These are phyloP conservation scores for Diaporthe helianthi DNA, from an alignment of 2,329 filamentous ascomycete species.

Conservation along the genomic window DNA sequence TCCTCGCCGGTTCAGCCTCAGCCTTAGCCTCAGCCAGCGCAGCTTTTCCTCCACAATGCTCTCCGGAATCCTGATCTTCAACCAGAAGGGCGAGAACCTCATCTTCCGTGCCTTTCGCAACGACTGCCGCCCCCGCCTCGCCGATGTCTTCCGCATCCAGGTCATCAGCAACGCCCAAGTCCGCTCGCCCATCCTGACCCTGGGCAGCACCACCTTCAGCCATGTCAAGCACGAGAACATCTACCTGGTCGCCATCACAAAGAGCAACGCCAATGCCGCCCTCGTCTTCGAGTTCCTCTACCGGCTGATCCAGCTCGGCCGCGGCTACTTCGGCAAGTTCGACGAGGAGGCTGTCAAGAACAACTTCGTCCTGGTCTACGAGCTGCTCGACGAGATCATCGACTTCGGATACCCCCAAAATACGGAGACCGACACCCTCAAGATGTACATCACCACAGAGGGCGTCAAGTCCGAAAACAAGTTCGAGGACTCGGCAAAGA, in stretches of 20 bases:
- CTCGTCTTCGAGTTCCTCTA: slow-evolving; percentile 98
- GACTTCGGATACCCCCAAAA: slow-evolving; percentile 99
- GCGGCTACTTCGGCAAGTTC: slow-evolving; percentile 98
- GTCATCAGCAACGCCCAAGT: slow-evolving; percentile 99
- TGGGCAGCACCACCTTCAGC: slow-evolving; percentile 97
- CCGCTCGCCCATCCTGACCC: slow-evolving; percentile 93
- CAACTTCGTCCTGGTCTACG: slow-evolving; percentile 98
- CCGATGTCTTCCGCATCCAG: slow-evolving; percentile 99
- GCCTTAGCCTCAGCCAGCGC: background rate
- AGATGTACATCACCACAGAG: slow-evolving; percentile 99
- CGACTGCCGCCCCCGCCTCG: slow-evolving; percentile 95
- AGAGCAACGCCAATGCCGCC: slow-evolving; percentile 98
- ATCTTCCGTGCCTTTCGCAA: slow-evolving; percentile 99
- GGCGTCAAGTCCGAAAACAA: slow-evolving; percentile 91
- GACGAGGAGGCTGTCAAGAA: slow-evolving; percentile 99
- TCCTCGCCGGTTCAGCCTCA: background rate
- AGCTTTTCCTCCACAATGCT: slow-evolving; percentile 67
- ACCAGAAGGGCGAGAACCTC: slow-evolving; percentile 99
- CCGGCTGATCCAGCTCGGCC: slow-evolving; percentile 85
- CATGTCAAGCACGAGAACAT: slow-evolving; percentile 99
- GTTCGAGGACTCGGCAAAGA: slow-evolving; percentile 93
- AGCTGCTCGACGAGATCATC: slow-evolving; percentile 96
- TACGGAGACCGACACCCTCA: slow-evolving; percentile 96
- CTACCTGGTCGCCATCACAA: slow-evolving; percentile 95
- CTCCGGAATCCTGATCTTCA: slow-evolving; percentile 97